Conservation (phyloP, 768 basidiomycete genomes). For the Leucocoprinus birnbaumii region DNA sequence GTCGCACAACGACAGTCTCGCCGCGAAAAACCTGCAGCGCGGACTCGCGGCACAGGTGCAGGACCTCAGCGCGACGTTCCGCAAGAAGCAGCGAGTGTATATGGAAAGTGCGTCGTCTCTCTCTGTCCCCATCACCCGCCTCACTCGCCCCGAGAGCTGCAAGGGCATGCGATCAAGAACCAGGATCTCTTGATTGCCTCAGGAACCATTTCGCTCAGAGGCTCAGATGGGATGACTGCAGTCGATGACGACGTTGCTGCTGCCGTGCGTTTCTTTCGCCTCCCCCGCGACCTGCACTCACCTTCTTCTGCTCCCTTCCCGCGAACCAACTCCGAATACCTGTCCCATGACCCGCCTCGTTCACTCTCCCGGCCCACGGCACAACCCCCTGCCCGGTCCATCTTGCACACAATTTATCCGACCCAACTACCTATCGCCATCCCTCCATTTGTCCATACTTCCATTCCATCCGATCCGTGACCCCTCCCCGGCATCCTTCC, state of each 20-base stretch:
- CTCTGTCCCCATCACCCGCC: conserved; percentile 11
- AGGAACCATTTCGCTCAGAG: conserved; percentile 78
- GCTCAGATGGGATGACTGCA: conserved; percentile 78
- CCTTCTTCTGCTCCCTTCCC: conserved; percentile 9
- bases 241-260: conserved; percentile 90
- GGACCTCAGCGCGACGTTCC: conserved; percentile 85
- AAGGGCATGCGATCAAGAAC: conserved; percentile 97
- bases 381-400: neutral
- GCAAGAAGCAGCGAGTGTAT: conserved; percentile 97
- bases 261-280: conserved; percentile 51
- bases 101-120: conserved; percentile 82
- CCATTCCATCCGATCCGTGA: conserved; percentile 11
- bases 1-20: conserved; percentile 44
- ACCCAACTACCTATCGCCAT: conserved; percentile 3
- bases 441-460: conserved; percentile 2
- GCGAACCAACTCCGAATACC: no score
- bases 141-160: conserved; percentile 57
- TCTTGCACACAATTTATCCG: neutral
- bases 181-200: conserved; percentile 92
- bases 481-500: neutral
- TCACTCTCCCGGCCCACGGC: neutral
- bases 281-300: conserved; percentile 15
- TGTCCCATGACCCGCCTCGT: neutral
- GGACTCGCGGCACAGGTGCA: conserved; percentile 96
- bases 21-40: conserved; percentile 93